Evolutionary conservation across 768 basidiomycete genomes (phyloP), one percentile per base, ranked within the genome.

Genomic region (Russula foetens): DNA sequence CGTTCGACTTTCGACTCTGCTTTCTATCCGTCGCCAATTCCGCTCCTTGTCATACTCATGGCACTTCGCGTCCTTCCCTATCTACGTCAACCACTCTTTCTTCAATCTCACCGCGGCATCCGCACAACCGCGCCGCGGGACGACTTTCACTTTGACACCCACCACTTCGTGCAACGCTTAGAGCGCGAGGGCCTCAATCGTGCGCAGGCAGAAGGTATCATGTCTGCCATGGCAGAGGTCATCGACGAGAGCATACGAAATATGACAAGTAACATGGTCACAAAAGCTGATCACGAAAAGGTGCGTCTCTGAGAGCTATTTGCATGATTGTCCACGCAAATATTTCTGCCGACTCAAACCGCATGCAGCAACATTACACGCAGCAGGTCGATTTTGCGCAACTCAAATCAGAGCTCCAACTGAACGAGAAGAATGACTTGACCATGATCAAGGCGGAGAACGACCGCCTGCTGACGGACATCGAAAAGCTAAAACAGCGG

Each of bases 331-430:
- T 50, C 45, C 12, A 56, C 53, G 23, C 35, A 28, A 24, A 23
- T 21, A 23, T n/a, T n/a, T n/a, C n/a, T n/a, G n/a, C 1, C 21
- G 35, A 19, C 23, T 24, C 14, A n/a, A 35, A 49, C 31, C 9
- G 31, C 35, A 35, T 11, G 46, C 63, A 93, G 92, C 86, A 90
- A 67, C 90, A 92, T 67, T 94, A 94, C 72, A 93, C 90, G 29
- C 92, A 95, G 70, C 91, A 94, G 75, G 95, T 98, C 59, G 95
- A 98, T 75, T 97, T 98, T 72, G 90, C 94, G 3, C 90, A 93
- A 71, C 85, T 95, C 64, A 97, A 97, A 76, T 95, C 93, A 23
- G 96, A 97, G 72, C 80, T 99, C 29, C 91, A 98, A 73, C 77
- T 98, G 39, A 92, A 90, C 80, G 94, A 96, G 77, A 94, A 93